Base-by-base conservation (phyloP, 805 yeast genomes). In the Komagataella pseudopastoris region DNA sequence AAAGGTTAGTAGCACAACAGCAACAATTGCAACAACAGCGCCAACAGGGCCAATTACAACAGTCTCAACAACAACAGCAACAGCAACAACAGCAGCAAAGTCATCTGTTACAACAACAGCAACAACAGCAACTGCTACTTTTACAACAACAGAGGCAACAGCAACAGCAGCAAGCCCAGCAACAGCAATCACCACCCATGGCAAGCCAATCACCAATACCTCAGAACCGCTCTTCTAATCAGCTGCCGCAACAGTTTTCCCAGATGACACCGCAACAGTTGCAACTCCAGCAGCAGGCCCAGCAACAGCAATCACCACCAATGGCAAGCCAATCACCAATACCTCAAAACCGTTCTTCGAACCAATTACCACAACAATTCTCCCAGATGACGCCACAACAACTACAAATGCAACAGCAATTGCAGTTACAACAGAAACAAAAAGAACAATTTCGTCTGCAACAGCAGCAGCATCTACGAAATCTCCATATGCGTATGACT, bases 1-100 rank as follows among this genome's bases (percentile, higher is more conserved):
- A 30, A 30, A 30, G 39, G 5, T 14, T 30, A 10, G 39, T 30
- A 48, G 53, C 48, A 46, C 52, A 45, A 17, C 51, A 48, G 49
- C 17, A 18, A 23, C 54, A 51, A 45, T 36, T 22, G 20, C 46
- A 36, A 16, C 59, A 60, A 49, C 64, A 62, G 49, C 52, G 56
- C 22, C 63, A 60, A 45, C 56, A 54, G 20, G 51, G 56, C 63
- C 45, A 54, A 57, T 1, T 30, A 30, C 39, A 30, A 8, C 39
- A 30, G 14, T 14, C 10, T 4, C 39, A 30, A 14, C 39, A 51
- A 14, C 48, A 23, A n/a, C 47, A 45, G 23, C 50, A 50, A 24
- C 48, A 44, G 14, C 46, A 30, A 8, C 47, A 43, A 23, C 52
- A 50, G 44, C 45, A 49, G 20, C 54, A 46, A 51, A 52, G 56